Base-by-base conservation (phyloP, 148 eudicot species). In the Diospyros kaki region DNA sequence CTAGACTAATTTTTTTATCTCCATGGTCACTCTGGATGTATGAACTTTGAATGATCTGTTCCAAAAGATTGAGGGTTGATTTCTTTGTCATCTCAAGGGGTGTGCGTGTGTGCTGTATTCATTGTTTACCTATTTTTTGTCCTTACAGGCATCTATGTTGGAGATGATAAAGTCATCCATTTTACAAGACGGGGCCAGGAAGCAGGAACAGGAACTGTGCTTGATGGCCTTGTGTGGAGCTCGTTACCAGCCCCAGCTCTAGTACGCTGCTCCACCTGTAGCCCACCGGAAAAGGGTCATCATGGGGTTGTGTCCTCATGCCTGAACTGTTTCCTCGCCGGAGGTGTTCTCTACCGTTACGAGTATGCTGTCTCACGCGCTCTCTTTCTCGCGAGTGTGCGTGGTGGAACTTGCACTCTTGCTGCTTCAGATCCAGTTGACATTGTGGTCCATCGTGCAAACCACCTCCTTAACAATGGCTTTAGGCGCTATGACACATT, bases 391-490 rank as follows among this genome's bases (percentile, higher is more conserved):
- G 81, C 98, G 77, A 96, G 86, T 89, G 82, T 96, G 48, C 82
- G 99, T 72, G 99, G 99, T 8, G 99, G 98, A 66, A 93, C 97
- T 15, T 94, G 99, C 83, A 96, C 97, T 68, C 91, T 91, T 10
- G 99, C 98, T 11, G 64, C 77, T 60, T 83, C 91, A 12, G 99
- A 96, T 78, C 87, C 86, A 4, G 55, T 92, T 6, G 86, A 81
- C 41, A 74, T 84, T 9, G 93, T 85, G 67, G 72, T 96, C 45
- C 97, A 93, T 75, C 87, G 98, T 12, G 92, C 98, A 56, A 96
- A 93, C 98, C 81, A 93, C 73, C 88, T 96, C 39, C 91, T 96
- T 52, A 94, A 91, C 71, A 89, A 91, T 63, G 99, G 99, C 40
- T 96, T 96, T 63, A 97, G 99, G 13, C 91, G 91, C 76, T 96